Percentiles rank a stretch among this genome's conserved stretches.
Conservation (phyloP, 176 grass and related monocot species). For the barley (Hordeum vulgare) region MorexV3_pseudomolecules_assembly NC_058519.1:412092741-412093240, state of each 20-base stretch:
- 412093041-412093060: not conserved
- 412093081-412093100: not conserved
- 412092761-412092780: too few species aligned
- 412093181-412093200: constrained; percentile 74
- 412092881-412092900: not conserved
- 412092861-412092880: too few species aligned
- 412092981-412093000: not conserved
- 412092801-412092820: too few species aligned
- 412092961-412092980: not conserved
- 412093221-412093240: not conserved
- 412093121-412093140: constrained; percentile 56
- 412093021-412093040: not conserved
- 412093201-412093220: constrained; percentile 33
- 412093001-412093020: not conserved
- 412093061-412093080: not conserved
- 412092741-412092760: too few species aligned
- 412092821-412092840: too few species aligned
- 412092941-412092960: too few species aligned
- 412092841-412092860: too few species aligned
- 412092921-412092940: not conserved
- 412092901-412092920: not conserved
- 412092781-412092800: too few species aligned
- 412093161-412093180: constrained; percentile 74
- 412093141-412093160: constrained; percentile 71
- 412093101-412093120: constrained; percentile 24